phyloP scores from a whole-genome alignment of 352 stramenopile species.

The Phytophthora idaei region DNA sequence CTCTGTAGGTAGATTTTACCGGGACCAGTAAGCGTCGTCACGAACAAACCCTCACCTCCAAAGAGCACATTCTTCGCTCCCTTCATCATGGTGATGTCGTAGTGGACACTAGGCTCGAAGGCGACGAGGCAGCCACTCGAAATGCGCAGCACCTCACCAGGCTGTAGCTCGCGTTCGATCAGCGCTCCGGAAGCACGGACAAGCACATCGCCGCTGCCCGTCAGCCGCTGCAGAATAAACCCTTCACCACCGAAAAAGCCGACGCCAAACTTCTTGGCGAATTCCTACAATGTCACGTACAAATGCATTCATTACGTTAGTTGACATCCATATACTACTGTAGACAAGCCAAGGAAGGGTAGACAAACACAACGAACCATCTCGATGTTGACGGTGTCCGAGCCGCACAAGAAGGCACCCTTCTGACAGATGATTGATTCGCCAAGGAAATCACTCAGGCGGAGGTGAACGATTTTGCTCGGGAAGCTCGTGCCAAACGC shows the following conservation, averaged over 20 bases:
- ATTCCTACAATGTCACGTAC: conserved; percentile 57
- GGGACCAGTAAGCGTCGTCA: conserved; percentile 93
- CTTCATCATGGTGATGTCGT: conserved; percentile 92
- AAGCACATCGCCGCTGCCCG: conserved; percentile 89
- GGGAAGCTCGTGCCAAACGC: conserved; percentile 90
- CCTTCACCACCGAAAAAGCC: conserved; percentile 96
- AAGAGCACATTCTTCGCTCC: conserved; percentile 96
- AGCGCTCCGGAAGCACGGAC: conserved; percentile 91
- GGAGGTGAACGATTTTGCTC: conserved; percentile 91
- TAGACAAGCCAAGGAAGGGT: neutral
- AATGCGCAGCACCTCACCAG: conserved; percentile 91
- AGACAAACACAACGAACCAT: conserved; percentile 55
- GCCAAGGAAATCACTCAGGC: conserved; percentile 85
- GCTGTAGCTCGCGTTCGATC: conserved; percentile 85
- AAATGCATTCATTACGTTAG: neutral
- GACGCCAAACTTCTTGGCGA: conserved; percentile 88
- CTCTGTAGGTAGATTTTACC: conserved; percentile 93
- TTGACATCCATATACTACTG: neutral
- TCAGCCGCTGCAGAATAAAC: conserved; percentile 94
- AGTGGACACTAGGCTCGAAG: conserved; percentile 87
- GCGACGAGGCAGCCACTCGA: conserved; percentile 92
- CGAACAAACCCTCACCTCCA: conserved; percentile 93
- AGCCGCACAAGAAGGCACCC: conserved; percentile 92
- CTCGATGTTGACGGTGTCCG: conserved; percentile 91
- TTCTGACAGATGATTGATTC: conserved; percentile 93